phyloP scores from a whole-genome alignment of 2,329 filamentous ascomycete genomes.

The Chrysosporium queenslandicum region DNA sequence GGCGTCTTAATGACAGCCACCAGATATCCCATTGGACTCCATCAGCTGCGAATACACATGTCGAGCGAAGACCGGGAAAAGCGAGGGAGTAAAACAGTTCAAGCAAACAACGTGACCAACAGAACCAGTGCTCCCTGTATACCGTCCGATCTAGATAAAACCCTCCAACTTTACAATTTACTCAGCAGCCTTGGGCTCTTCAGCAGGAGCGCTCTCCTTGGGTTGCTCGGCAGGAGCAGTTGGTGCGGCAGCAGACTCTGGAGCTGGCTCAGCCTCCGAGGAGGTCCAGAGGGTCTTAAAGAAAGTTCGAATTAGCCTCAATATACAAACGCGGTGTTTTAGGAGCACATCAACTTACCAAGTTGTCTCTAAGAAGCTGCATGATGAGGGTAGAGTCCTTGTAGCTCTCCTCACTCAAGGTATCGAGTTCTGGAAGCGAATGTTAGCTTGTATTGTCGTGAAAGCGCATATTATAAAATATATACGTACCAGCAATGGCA shows the following conservation, averaged over 20 bases:
- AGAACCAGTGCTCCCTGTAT: slow-evolving; percentile 16
- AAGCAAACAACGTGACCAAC: slow-evolving; percentile 11
- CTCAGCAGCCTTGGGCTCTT: slow-evolving; percentile 36
- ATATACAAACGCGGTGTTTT: neutral
- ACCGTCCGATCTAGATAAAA: slow-evolving; percentile 17
- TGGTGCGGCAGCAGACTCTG: slow-evolving; percentile 36
- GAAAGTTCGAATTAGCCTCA: neutral
- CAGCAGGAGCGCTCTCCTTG: slow-evolving; percentile 35
- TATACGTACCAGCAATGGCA: slow-evolving; percentile 67
- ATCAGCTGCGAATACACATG: slow-evolving; percentile 7
- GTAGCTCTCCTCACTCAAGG: slow-evolving; percentile 96
- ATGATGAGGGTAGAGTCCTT: slow-evolving; percentile 98
- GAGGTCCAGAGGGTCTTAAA: slow-evolving; percentile 94
- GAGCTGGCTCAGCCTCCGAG: slow-evolving; percentile 82
- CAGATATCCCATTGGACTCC: slow-evolving; percentile 13
- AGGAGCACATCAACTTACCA: slow-evolving; percentile 47
- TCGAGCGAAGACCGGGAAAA: slow-evolving; percentile 8
- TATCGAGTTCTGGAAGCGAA: slow-evolving; percentile 73
- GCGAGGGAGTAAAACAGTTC: slow-evolving; percentile 11
- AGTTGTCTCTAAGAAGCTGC: slow-evolving; percentile 94
- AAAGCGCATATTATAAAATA: neutral
- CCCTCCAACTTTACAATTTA: slow-evolving; percentile 31
- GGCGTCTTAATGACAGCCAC: slow-evolving; percentile 11
- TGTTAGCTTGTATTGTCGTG: neutral
- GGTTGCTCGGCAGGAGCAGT: slow-evolving; percentile 28